Conservation (phyloP, 1,284 basidiomycete species). For the Rhodotorula mucilaginosa region DNA sequence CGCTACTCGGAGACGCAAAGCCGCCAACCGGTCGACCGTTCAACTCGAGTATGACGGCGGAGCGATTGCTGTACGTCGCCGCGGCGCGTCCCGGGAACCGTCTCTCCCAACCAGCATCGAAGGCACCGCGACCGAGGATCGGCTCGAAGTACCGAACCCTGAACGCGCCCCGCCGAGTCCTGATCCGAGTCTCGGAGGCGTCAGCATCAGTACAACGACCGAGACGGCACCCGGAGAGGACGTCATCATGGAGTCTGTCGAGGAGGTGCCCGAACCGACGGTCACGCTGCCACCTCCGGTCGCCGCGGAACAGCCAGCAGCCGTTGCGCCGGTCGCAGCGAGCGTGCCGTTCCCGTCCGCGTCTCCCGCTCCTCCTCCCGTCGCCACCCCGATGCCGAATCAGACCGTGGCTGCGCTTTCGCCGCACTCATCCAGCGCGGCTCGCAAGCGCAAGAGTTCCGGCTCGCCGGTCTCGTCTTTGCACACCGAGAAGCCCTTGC, state of each 20-base stretch:
- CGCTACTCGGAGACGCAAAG: constrained; percentile 44
- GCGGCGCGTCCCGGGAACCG: constrained; percentile 1
- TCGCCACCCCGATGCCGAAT: constrained; percentile 9
- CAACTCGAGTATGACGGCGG: constrained; percentile 77
- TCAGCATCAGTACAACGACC: constrained; percentile 26
- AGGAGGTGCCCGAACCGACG: constrained; percentile 8
- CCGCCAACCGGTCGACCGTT: constrained; percentile 71
- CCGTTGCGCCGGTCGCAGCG: not conserved
- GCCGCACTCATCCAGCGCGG: constrained; percentile 8
- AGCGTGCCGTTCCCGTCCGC: not conserved
- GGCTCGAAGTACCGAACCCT: not conserved
- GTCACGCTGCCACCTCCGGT: not conserved
- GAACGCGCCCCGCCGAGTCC: constrained; percentile 15
- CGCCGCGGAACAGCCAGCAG: not conserved
- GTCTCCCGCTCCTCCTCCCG: constrained; percentile 3
- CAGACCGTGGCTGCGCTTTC: not conserved
- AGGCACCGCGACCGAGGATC: not conserved
- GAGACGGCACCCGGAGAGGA: constrained; percentile 30
- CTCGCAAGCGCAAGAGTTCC: constrained; percentile 40
- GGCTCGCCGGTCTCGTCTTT: constrained; percentile 25
- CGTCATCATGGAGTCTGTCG: constrained; percentile 27
- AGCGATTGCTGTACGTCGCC: not conserved
- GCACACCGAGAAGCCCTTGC: constrained; percentile 34
- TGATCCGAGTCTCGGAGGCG: constrained; percentile 8
- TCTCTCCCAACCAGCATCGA: constrained; percentile 9